Evolutionary conservation across 345 rosid species (phyloP), one percentile per base, ranked within the genome.

Genomic region (Reutealis trisperma): DNA sequence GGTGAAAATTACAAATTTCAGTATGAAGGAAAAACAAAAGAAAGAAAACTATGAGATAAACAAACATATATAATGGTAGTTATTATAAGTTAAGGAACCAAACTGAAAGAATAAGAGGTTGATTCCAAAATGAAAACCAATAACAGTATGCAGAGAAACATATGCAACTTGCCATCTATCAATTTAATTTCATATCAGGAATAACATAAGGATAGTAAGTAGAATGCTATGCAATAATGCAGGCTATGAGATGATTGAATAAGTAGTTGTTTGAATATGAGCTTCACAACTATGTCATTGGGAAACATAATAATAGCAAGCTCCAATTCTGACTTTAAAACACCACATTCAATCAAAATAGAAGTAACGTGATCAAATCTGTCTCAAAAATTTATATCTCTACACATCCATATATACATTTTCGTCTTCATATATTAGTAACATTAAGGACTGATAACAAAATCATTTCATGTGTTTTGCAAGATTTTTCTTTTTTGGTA

Each of bases 211-310:
- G 11, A 12, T 3, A 9, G 51, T 11, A 19, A 63, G 19, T 3
- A 52, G n/a, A 62, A 61, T 19, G 58, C 27, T 2, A 22, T 24
- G 63, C 9, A 22, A n/a, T 34, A 64, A 37, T 32, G 42, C 51
- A 62, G 63, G 59, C 67, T 75, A 30, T 44, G 14, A 61, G 52
- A 63, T 5, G 47, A 60, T 59, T 27, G 13, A 30, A 25, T 24
- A 70, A 70, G 68, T 30, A 9, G 25, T 73, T 77, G 92, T 97
- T 97, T 94, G 90, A 32, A 93, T 83, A 79, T 93, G 98, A 81
- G 97, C 98, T 85, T 94, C 98, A 37, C 97, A 94, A 83, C 98
- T 78, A 94, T 94, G 77, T 90, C 95, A 84, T 93, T 93, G 57
- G 97, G 97, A 91, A 93, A 93, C 77, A 93, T 94, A 83, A 94